Percentiles rank a stretch among this genome's conserved stretches.
Conservation (phyloP, 495 filamentous ascomycete genomes). For the Trichoderma gamsii region DNA sequence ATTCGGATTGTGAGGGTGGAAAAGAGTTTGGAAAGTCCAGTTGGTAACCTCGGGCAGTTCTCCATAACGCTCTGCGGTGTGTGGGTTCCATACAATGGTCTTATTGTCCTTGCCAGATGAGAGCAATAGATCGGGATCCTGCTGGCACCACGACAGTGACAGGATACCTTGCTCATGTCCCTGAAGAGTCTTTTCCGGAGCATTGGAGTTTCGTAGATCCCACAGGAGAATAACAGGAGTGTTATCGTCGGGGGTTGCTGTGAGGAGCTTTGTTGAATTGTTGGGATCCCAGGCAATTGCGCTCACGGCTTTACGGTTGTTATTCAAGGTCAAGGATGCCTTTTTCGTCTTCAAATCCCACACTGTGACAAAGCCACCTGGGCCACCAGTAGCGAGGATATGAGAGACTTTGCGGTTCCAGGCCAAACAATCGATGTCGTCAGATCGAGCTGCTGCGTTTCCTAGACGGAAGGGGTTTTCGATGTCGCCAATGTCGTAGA, state of each 20-base stretch:
- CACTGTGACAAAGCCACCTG: slow-evolving; percentile 91
- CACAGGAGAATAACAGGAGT: slow-evolving; percentile 85
- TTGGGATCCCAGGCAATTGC: slow-evolving; percentile 96
- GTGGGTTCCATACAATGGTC: slow-evolving; percentile 93
- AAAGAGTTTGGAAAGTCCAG: slow-evolving; percentile 95
- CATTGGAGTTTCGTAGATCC: slow-evolving; percentile 94
- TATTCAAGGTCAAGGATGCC: slow-evolving; percentile 91
- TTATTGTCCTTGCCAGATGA: slow-evolving; percentile 97
- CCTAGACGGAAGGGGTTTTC: slow-evolving; percentile 83
- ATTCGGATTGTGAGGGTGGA: slow-evolving; percentile 87
- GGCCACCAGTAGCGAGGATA: slow-evolving; percentile 91
- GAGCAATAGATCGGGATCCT: slow-evolving; percentile 83
- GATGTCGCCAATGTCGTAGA: slow-evolving; percentile 88
- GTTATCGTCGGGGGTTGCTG: slow-evolving; percentile 85
- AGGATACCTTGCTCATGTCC: slow-evolving; percentile 91
- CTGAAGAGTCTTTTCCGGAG: slow-evolving; percentile 78
- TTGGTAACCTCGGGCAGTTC: slow-evolving; percentile 97
- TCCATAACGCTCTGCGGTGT: slow-evolving; percentile 76
- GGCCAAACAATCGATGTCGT: slow-evolving; percentile 90
- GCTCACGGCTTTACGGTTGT: slow-evolving; percentile 89
- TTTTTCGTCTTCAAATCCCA: slow-evolving; percentile 98
- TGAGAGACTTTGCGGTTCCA: slow-evolving; percentile 99
- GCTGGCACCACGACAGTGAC: slow-evolving; percentile 91
- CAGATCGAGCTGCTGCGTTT: slow-evolving; percentile 76
- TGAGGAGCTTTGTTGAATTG: slow-evolving; percentile 87